Base-by-base conservation (phyloP, 2,329 filamentous ascomycete species). In the Ceratocystis ficicola region DNA sequence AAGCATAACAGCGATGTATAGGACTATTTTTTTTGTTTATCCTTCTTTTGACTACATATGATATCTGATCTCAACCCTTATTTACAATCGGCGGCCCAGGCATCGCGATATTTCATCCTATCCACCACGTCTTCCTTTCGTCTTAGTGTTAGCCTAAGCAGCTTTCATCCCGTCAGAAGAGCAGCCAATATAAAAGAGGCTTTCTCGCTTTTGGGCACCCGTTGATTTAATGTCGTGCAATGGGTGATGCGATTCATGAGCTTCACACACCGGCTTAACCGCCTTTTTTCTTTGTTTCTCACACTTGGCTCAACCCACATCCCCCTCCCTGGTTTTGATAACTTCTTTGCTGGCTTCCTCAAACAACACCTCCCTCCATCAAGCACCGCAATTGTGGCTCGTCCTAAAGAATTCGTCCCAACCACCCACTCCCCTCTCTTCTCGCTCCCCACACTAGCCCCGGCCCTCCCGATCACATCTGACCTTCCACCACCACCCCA, bases 361-460 rank as follows among this genome's bases (percentile, higher is more conserved):
- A 44, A 62, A 20, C 3, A 6, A n/a, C n/a, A 44, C 10, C 15
- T 17, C 30, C 25, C 28, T 28, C 22, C 22, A 15, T 17, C 52
- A 28, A 57, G 22, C 52, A 57, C 28, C 52, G 52, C 52, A 57
- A 57, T 32, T 32, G 52, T 57, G 52, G 52, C 52, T 57, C 52
- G 22, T 28, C 52, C 7, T n/a, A 12, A 15, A 12, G 12, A 57
- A 22, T 28, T 10, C 22, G 22, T 32, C 17, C 22, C 52, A 30
- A 30, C 52, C 10, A 7, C 10, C 4, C 52, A 57, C 22, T 57
- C 52, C 5, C 52, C 48, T 22, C 48, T 50, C 48, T 25, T 50
- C 20, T 22, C 48, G 22, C n/a, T 50, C 7, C 48, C 52, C 22
- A 30, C 52, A n/a, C 52, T 32, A 3, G 52, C 28, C 20, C 22